phyloP scores from a whole-genome alignment of 164 flowering plant genomes.

The Amborella trichopoda region DNA sequence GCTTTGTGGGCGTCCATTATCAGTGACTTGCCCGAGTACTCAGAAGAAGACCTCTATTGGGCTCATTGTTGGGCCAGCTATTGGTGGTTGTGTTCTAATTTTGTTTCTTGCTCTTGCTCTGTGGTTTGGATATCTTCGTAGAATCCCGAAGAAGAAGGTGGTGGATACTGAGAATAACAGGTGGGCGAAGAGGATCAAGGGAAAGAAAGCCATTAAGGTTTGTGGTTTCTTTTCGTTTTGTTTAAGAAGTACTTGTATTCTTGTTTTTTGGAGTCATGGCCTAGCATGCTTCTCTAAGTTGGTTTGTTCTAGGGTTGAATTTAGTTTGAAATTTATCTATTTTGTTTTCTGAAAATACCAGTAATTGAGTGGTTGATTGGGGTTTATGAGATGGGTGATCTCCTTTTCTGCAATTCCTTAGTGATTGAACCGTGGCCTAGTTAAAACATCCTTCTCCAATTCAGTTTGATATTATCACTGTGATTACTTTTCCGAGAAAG shows the following conservation, averaged over 20 bases:
- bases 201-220: constrained; percentile 58
- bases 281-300: background rate
- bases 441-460: too few relatives aligned
- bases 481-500: too few relatives aligned
- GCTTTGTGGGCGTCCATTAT: constrained; percentile 47
- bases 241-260: background rate
- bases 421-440: too few relatives aligned
- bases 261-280: background rate
- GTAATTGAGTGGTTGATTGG: too few relatives aligned
- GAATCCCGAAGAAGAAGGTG: constrained; percentile 32
- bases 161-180: constrained; percentile 75
- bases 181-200: constrained; percentile 72
- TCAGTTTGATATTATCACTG: too few relatives aligned
- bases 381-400: too few relatives aligned
- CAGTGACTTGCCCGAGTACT: constrained; percentile 17
- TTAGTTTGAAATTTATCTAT: too few relatives aligned
- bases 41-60: constrained; percentile 14
- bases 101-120: constrained; percentile 22
- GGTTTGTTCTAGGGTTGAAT: too few relatives aligned
- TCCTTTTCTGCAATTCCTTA: too few relatives aligned
- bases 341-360: too few relatives aligned
- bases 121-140: constrained; percentile 25
- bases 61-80: constrained; percentile 39
- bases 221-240: constrained; percentile 4
- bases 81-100: constrained; percentile 32